Percentiles rank a stretch among this genome's conserved stretches.
Evolutionary conservation across 2,329 filamentous ascomycete species (phyloP).

Genomic region (Cercospora citrullina): DNA sequence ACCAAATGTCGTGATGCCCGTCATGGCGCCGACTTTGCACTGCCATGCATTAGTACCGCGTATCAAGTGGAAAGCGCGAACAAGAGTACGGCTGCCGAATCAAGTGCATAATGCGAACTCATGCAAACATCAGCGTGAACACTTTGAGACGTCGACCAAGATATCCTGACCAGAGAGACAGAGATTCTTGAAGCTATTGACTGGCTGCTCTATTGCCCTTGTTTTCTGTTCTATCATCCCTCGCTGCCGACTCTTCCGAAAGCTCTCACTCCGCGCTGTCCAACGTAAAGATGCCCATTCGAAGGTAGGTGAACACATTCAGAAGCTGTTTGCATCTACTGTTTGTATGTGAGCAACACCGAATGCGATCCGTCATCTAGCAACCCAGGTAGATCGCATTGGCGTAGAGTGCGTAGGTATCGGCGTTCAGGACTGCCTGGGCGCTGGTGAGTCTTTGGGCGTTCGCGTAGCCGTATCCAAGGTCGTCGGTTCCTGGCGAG

Average conservation of each 20-base stretch:
- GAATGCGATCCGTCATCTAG: background rate
- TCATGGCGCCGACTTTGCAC: background rate
- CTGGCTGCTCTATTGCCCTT: background rate
- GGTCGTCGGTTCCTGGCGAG: conserved; percentile 56
- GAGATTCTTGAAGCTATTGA: background rate
- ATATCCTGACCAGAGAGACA: background rate
- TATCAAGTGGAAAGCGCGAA: background rate
- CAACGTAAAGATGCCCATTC: background rate
- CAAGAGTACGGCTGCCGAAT: background rate
- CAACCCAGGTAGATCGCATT: conserved; percentile 16
- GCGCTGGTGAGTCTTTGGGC: conserved; percentile 47
- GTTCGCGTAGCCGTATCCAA: conserved; percentile 59
- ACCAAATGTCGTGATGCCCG: background rate
- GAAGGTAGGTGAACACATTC: background rate
- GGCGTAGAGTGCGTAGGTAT: conserved; percentile 59
- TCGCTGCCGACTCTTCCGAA: background rate
- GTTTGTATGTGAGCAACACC: background rate
- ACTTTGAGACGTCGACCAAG: background rate
- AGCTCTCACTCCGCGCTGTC: background rate
- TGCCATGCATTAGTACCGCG: background rate
- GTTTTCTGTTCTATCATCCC: background rate
- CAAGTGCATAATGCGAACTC: background rate
- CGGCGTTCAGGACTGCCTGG: conserved; percentile 62
- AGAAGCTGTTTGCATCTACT: background rate
- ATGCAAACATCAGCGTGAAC: background rate